Percentiles rank a stretch among this genome's conserved stretches.
Evolutionary conservation across 1,139 yeast genomes (phyloP).

Genomic region (Dujonia santamariae): DNA sequence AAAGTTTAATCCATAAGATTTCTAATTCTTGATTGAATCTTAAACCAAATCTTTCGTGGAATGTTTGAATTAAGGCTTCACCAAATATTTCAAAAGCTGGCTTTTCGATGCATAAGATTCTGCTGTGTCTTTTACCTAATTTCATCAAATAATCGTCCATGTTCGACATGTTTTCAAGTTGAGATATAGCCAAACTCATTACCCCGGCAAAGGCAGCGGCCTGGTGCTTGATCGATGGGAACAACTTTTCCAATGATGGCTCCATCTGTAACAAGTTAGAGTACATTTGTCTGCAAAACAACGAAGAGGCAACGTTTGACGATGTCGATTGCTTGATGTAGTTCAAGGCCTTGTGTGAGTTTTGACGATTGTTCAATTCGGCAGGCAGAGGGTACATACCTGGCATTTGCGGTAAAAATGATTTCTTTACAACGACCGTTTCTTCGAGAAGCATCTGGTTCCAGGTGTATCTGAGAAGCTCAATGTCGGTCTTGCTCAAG

Average conservation of each 20-base stretch:
- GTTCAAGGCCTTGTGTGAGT: constrained; percentile 12
- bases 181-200: constrained; percentile 57
- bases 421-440: constrained; percentile 18
- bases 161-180: constrained; percentile 33
- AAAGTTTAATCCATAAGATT: constrained; percentile 71
- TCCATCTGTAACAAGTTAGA: constrained; percentile 55
- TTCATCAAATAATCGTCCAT: constrained; percentile 61
- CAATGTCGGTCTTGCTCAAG: constrained; percentile 33
- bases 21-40: constrained; percentile 50
- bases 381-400: constrained; percentile 21
- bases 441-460: constrained; percentile 42
- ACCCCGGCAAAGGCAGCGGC: constrained; percentile 82
- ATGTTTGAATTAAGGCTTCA: constrained; percentile 68
- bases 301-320: constrained; percentile 39
- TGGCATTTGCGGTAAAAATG: constrained; percentile 22
- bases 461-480: constrained; percentile 43
- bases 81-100: constrained; percentile 78
- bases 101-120: constrained; percentile 74
- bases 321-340: constrained; percentile 17
- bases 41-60: constrained; percentile 60
- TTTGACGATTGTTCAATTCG: too few species aligned
- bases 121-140: constrained; percentile 72
- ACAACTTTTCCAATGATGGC: constrained; percentile 50
- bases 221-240: constrained; percentile 67
- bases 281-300: constrained; percentile 63